Evolutionary conservation across 1,139 yeast genomes (phyloP).

Genomic region (Yamadazyma siamensis): DNA sequence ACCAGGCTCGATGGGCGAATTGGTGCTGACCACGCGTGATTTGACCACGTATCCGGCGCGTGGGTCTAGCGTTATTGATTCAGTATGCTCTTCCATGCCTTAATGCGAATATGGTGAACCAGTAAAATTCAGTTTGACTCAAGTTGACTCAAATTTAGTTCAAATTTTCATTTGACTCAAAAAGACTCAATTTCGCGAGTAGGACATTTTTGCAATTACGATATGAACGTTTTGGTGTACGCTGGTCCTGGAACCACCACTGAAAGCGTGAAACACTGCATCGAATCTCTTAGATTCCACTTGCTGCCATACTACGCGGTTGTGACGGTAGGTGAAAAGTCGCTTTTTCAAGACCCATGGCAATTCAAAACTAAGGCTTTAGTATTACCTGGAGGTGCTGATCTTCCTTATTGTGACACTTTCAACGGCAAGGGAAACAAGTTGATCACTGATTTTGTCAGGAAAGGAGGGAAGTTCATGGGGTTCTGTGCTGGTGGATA

Average conservation of each 20-base stretch:
- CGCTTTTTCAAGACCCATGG: conserved; percentile 86
- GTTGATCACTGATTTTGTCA: conserved; percentile 60
- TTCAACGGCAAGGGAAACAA: conserved; percentile 69
- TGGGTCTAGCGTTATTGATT: conserved; percentile 34
- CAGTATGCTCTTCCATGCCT: conserved; percentile 17
- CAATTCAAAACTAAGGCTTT: conserved; percentile 68
- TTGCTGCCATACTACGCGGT: conserved; percentile 92
- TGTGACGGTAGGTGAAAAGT: conserved; percentile 59
- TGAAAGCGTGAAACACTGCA: conserved; percentile 80
- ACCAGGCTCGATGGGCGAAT: conserved; percentile 23
- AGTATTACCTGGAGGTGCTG: conserved; percentile 97
- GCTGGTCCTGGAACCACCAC: conserved; percentile 86
- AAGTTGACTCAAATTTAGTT: conserved; percentile 1
- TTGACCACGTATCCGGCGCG: conserved; percentile 65
- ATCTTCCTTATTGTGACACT: conserved; percentile 72
- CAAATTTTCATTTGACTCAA: not conserved
- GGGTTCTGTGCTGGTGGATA: conserved; percentile 99
- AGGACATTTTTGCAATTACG: not conserved
- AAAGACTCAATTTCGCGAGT: conserved; percentile 1
- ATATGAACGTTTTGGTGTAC: conserved; percentile 79
- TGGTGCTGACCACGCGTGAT: conserved; percentile 40
- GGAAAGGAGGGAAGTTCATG: conserved; percentile 73
- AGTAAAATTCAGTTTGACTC: conserved; percentile 1
- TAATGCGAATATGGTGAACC: not conserved
- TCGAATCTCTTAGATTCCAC: conserved; percentile 68